Base-by-base conservation (phyloP, 106 monocot genomes). In the Cymbidium sinense region DNA sequence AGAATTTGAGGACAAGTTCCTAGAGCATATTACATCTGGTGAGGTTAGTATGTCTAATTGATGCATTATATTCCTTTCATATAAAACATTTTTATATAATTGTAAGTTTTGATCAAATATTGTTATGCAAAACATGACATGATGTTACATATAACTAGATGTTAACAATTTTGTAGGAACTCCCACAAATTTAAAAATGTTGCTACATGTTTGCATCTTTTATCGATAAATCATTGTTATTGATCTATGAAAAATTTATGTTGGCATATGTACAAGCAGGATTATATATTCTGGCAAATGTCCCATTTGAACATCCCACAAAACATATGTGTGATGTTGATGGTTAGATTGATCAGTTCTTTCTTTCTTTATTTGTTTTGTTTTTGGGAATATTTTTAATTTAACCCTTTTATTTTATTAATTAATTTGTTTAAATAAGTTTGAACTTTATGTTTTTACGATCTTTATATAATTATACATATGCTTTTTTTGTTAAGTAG, bases 1-100 rank as follows among this genome's bases (percentile, higher is more conserved):
- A 64, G 95, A 95, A 79, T 95, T 95, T 74, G 95, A 95, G 78
- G 95, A 95, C 79, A 95, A 83, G 70, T 93, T 95, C 78, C 93
- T 95, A 36, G 61, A 81, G 73, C 95, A 95, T 81, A 86, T 95
- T 87, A 77, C 92, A 50, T 70, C 82, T 74, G 93, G 95, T 80
- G 95, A 95, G 92, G 95, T 95, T 35, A 79, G 86, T 88, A 44
- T 39, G 18, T 71, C 71, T 21, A 71, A 36, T 35, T 21, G 39
- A 71, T 71, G 29, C 19, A 36, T 71, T 15, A 39, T 44, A 27
- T 27, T 74, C 28, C n/a, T 30, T 13, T 67, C 9, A 25, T 31
- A 67, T 31, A 13, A 33, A 33, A 31, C 13, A 67, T 64, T 30
- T 67, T 30, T 67, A 67, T 67, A 15, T 67, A 29, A 67, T 67